Evolutionary conservation across 1,284 basidiomycete species (phyloP), one percentile per base, ranked within the genome.

Genomic region (Trichosporon sp.): DNA sequence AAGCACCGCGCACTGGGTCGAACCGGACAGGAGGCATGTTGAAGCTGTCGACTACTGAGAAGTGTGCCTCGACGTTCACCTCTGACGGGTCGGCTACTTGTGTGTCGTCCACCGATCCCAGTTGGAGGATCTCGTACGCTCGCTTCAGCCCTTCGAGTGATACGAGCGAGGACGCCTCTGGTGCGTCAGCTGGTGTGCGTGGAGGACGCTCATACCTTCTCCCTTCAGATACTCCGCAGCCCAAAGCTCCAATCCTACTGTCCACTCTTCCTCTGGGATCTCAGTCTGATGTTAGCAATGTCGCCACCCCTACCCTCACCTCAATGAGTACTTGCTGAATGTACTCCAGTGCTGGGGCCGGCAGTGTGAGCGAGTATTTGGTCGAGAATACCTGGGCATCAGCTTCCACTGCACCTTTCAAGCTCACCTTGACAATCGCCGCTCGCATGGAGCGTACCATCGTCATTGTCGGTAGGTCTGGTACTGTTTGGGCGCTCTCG

Each of bases 21-120:
- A 93, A 99, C 70, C 88, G 86, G 86, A 93, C 91, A 9, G 88
- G 82, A 0, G 95, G 95, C 91, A 98, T 96, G 36, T 94, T 89
- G 71, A 95, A 97, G 10, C 95, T 89, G 76, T 96, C 88, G 34
- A 98, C 83, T 64, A 98, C 84, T 69, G 87, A 87, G 56, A 99
- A 83, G 77, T 95, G 92, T 25, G 86, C 86, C 56, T 94, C 89
- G 7, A 92, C 88, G 69, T 96, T 92, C 25, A 94, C 83, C 25
- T 87, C 80, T 29, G 90, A 88, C 6, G 79, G 78, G 54, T 78
- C 77, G 9, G 75, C 84, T 23, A 76, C 79, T 46, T 84, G 83
- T n/a, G 83, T 77, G 56, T 82, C 81, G 66, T 87, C 84, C 4
- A 70, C 73, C 0, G 70, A 67, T 70, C 87, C 86, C 58, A 88